Evolutionary conservation across 2,329 filamentous ascomycete species (phyloP).

Genomic region (Incumbomyces delicatus): DNA sequence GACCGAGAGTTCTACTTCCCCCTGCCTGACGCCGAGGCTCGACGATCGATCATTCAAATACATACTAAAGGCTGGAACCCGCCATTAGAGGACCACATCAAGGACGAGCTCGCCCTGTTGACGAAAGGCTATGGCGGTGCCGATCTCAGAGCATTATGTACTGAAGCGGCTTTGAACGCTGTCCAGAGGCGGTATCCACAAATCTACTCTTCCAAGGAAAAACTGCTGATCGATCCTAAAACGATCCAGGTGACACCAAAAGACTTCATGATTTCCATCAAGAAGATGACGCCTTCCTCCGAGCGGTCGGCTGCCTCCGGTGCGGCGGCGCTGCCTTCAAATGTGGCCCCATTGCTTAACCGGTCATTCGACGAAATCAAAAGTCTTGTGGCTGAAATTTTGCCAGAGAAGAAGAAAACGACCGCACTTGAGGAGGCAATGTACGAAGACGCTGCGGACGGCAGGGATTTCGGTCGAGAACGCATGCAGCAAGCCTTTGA

Average conservation of each 20-base stretch:
- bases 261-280: slow-evolving; percentile 94
- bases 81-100: slow-evolving; percentile 64
- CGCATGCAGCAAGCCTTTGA: slow-evolving; percentile 72
- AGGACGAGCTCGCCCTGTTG: slow-evolving; percentile 67
- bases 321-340: slow-evolving; percentile 67
- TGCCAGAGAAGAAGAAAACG: slow-evolving; percentile 75
- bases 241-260: slow-evolving; percentile 81
- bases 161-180: slow-evolving; percentile 88
- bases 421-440: slow-evolving; percentile 91
- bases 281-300: slow-evolving; percentile 92
- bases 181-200: slow-evolving; percentile 94
- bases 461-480: slow-evolving; percentile 77
- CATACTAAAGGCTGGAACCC: slow-evolving; percentile 90
- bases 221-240: slow-evolving; percentile 75
- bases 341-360: slow-evolving; percentile 71
- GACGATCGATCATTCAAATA: slow-evolving; percentile 83
- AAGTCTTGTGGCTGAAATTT: slow-evolving; percentile 58
- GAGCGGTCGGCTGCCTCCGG: slow-evolving; percentile 80
- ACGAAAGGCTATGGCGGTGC: slow-evolving; percentile 97
- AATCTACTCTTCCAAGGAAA: slow-evolving; percentile 84
- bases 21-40: slow-evolving; percentile 67
- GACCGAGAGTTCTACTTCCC: slow-evolving; percentile 98
- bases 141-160: slow-evolving; percentile 85
- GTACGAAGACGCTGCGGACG: slow-evolving; percentile 74
- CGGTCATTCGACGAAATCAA: slow-evolving; percentile 63